These are phyloP conservation scores for Chondrus crispus DNA, from an alignment of 23 red algal species.

Conservation along the genomic window DNA sequence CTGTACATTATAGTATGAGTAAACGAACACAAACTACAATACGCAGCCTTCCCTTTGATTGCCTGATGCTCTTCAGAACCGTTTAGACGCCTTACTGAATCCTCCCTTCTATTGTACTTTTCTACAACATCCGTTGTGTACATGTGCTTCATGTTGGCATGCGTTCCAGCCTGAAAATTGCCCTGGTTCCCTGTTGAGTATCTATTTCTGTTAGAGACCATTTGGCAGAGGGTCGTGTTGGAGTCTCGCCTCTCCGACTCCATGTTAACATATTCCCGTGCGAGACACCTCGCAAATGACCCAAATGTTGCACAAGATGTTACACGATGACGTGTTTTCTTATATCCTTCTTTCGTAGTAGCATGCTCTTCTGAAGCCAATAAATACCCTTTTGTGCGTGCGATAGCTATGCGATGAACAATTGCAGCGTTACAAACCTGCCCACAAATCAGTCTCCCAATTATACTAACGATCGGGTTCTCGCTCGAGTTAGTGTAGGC, in stretches of 20 bases:
- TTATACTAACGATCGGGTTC: slow-evolving; percentile 1
- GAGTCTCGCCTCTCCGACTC: neutral
- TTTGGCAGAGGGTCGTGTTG: neutral
- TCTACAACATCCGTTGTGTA: neutral
- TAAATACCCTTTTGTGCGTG: neutral
- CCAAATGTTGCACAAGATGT: neutral
- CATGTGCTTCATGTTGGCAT: neutral
- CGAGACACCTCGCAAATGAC: neutral
- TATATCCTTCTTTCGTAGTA: neutral
- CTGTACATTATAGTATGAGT: slow-evolving; percentile 4
- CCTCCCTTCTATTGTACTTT: neutral
- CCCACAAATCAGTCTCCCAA: neutral
- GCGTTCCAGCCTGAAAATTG: neutral
- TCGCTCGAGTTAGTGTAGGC: neutral
- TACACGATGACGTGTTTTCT: neutral
- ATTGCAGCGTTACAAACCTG: neutral
- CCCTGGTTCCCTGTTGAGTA: too few species aligned
- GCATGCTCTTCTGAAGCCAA: too few species aligned
- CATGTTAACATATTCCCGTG: neutral
- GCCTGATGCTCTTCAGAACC: neutral
- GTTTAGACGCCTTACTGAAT: neutral
- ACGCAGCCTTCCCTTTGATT: neutral
- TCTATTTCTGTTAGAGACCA: neutral
- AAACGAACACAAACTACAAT: neutral
- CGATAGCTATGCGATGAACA: neutral